Base-by-base conservation (phyloP, 1,284 basidiomycete species). In the Agaricales sp. region DNA sequence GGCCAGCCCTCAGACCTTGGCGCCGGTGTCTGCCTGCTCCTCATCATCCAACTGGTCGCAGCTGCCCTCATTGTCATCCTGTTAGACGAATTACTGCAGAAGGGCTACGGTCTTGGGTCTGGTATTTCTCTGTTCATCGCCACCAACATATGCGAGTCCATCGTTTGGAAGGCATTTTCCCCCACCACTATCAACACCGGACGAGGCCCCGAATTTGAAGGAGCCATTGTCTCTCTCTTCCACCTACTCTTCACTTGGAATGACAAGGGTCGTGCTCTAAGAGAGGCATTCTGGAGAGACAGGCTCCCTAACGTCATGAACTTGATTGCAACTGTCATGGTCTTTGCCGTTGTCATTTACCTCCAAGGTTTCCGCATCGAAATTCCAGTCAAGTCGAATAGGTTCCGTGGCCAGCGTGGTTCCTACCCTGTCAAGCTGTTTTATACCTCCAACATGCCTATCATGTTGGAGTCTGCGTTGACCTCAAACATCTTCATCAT, bases 361-460 rank as follows among this genome's bases (percentile, higher is more conserved):
- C 78, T 99, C 53, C 95, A 99, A 69, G 95, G 96, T 23, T 99
- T 99, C 88, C 80, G 95, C 53, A 89, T 98, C 58, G 95, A 99
- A 67, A 98, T 99, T 63, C 95, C 95, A 14, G 91, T 99, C 67
- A 98, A 99, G 80, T 88, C 83, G 68, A 94, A 92, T 76, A 82
- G 84, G 56, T 93, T 94, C 85, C 81, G 93, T 55, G 95, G 96
- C 24, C 93, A 98, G 69, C 81, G 92, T 46, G 93, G 90, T 45
- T 82, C 82, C 30, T 99, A 96, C 76, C 95, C 96, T 52, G 82
- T 99, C 73, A 99, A 98, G 74, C 81, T 99, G 43, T 99, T 99
- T 74, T 99, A 99, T 74, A 98, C 95, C 20, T 87, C 82, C 55
- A 99, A 98, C 77, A 98, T 98, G 95, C 94, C 95, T 55, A 99